Percentiles rank a stretch among this genome's conserved stretches.
Conservation (phyloP, 202 grass and related monocot species). For the Eragrostis tef region DNA sequence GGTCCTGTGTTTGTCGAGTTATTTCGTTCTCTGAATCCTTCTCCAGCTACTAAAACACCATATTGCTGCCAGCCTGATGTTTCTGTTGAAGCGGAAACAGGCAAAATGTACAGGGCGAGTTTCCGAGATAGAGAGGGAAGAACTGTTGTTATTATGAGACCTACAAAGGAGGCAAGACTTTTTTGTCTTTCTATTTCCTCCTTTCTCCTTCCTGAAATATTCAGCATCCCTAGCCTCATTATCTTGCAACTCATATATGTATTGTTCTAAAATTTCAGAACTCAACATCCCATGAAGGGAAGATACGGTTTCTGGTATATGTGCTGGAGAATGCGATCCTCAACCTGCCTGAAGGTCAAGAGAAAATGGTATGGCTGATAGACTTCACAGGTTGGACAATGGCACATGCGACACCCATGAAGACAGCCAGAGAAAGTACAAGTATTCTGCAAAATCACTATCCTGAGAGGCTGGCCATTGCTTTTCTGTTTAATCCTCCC, state of each 20-base stretch:
- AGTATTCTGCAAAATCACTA: constrained; percentile 89
- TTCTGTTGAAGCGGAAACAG: constrained; percentile 81
- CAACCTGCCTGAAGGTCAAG: constrained; percentile 69
- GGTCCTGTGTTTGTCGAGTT: not conserved
- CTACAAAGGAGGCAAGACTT: constrained; percentile 65
- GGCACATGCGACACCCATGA: constrained; percentile 69
- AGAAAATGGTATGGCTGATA: constrained; percentile 95
- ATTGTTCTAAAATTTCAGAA: constrained; percentile 60
- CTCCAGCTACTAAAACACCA: not conserved
- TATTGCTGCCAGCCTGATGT: constrained; percentile 60
- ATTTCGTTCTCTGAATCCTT: not conserved
- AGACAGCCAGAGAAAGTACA: constrained; percentile 67
- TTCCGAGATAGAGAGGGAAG: constrained; percentile 82
- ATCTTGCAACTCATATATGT: not conserved
- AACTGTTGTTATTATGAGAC: constrained; percentile 72
- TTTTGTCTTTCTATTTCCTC: not conserved
- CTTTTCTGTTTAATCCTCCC: constrained; percentile 78
- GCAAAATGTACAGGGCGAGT: constrained; percentile 77
- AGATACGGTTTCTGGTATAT: constrained; percentile 78
- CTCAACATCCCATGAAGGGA: constrained; percentile 65
- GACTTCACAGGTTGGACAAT: constrained; percentile 96
- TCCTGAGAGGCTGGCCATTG: constrained; percentile 72
- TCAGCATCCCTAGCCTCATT: not conserved
- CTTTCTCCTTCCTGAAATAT: not conserved
- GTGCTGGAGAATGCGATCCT: constrained; percentile 79